Base-by-base conservation (phyloP, 352 stramenopile species). In the Thraustochytrium sp. region DNA sequence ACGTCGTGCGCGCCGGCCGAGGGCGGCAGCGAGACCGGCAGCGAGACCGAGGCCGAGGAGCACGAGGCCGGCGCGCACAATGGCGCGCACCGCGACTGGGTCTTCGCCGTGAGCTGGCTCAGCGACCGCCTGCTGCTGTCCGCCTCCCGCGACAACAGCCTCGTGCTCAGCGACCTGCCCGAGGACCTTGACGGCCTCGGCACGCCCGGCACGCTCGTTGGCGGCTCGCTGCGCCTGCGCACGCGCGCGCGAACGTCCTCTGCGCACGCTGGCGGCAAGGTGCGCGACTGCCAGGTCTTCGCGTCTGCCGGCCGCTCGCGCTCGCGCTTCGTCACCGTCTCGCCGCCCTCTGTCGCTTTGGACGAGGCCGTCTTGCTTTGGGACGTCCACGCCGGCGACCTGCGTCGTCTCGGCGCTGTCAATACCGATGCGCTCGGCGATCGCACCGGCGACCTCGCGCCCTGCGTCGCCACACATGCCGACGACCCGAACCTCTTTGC, bases 81-180 rank as follows among this genome's bases (percentile, higher is more conserved):
- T n/a, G n/a, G 18, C 5, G 54, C 13, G 54, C 68, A 80, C 38
- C 34, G 34, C 46, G 68, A 80, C 53, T 80, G 68, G 68, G 2
- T 80, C 53, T 80, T 80, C 38, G 68, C 31, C 16, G 34, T 80
- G 34, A 51, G 21, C 31, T 80, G 68, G 68, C 18, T 80, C 48
- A 65, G 34, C 11, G 68, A 80, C 51, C 11, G 13, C 23, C 9
- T 16, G 8, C 18, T 80, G 48, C 29, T 80, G 13, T 55, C 68
- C 21, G 68, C 48, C 21, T 61, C 48, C 0, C 68, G 68, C 29
- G 68, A 80, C 31, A 44, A 44, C 13, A 38, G 23, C 34, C 16
- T 80, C 13, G 13, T 51, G 36, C 44, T 48, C 18, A 23, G 68
- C 26, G 23, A 48, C 11, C 21, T 46, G 18, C 48, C 31, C 8